A percentile compares a stretch with the other conserved stretches of the same genome.
phyloP scores from a whole-genome alignment of 192 early-diverging fungal species.

The Linnemannia elongata region DNA sequence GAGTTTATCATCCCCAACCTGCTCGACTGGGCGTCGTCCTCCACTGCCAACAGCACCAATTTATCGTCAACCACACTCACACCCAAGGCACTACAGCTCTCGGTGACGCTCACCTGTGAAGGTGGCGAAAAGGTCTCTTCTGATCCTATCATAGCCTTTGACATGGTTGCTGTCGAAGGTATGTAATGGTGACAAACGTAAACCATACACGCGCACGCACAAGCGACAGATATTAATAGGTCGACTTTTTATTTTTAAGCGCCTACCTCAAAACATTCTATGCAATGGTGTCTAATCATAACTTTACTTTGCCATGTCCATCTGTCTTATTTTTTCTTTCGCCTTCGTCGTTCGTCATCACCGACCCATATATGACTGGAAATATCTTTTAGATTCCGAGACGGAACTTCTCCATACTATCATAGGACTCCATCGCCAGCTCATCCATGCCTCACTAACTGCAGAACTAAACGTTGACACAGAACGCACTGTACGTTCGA shows the following conservation, averaged over 20 bases:
- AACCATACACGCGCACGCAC: background rate
- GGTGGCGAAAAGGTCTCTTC: slow-evolving; percentile 15
- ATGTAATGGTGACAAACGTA: background rate
- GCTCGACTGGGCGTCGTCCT: slow-evolving; percentile 24
- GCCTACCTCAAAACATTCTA: background rate
- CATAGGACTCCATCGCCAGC: slow-evolving; percentile 30
- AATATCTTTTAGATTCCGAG: slow-evolving; percentile 32
- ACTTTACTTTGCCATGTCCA: background rate
- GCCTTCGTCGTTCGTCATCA: background rate
- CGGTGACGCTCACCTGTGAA: slow-evolving; percentile 30
- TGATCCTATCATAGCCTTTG: slow-evolving; percentile 23
- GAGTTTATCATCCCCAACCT: slow-evolving; percentile 28
- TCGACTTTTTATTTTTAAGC: background rate
- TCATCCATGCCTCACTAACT: slow-evolving; percentile 15
- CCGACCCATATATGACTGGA: background rate
- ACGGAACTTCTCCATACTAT: slow-evolving; percentile 32
- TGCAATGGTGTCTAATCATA: background rate
- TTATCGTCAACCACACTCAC: background rate
- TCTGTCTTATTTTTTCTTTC: background rate
- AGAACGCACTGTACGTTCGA: slow-evolving; percentile 20
- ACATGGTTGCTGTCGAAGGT: slow-evolving; percentile 44
- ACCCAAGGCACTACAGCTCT: slow-evolving; percentile 16
- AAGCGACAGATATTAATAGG: background rate
- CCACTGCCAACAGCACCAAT: background rate
- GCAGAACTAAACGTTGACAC: slow-evolving; percentile 7